Evolutionary conservation across 192 early-diverging fungal genomes (phyloP).

Genomic region (Podochytrium sp.): DNA sequence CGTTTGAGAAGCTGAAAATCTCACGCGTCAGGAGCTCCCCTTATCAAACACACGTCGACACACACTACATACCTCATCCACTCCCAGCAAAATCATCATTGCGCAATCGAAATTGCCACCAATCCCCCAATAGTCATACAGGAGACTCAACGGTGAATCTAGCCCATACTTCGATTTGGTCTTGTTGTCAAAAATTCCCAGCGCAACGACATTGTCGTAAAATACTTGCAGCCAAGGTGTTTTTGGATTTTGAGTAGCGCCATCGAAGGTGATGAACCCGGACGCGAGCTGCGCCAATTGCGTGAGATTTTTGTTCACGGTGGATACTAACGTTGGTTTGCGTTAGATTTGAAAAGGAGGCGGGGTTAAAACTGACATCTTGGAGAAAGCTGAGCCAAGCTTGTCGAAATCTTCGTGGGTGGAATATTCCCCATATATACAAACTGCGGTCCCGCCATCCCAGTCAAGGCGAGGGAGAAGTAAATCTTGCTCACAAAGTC

Average conservation of each 20-base stretch:
- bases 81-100: background rate
- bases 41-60: no score
- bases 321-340: background rate
- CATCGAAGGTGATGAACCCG: background rate
- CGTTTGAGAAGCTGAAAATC: background rate
- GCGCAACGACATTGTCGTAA: no score
- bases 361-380: background rate
- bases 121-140: background rate
- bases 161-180: background rate
- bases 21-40: no score
- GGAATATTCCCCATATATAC: background rate
- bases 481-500: background rate
- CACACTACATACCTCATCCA: background rate
- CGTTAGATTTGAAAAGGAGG: background rate
- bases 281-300: background rate
- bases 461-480: background rate
- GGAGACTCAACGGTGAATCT: background rate
- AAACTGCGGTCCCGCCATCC: background rate
- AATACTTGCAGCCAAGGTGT: background rate
- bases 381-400: background rate
- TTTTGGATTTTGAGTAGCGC: background rate
- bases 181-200: background rate
- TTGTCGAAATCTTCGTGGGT: background rate
- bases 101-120: background rate
- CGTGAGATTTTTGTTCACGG: background rate